Evolutionary conservation across 306 rosid species (phyloP).

Genomic region (Vigna reflexopilosa): DNA sequence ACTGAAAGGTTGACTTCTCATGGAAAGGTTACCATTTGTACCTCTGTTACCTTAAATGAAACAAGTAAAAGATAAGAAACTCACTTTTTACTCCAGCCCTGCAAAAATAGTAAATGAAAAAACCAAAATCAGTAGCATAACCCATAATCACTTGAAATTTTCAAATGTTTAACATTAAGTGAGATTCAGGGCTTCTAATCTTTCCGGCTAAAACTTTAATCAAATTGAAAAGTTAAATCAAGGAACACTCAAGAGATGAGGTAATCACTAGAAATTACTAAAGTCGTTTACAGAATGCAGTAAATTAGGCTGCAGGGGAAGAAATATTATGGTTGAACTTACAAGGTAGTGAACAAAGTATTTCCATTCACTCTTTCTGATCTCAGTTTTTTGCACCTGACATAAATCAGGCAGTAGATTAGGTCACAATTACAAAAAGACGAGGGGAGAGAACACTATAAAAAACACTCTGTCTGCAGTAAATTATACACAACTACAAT

Average conservation of each 20-base stretch:
- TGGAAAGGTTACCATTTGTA: constrained; percentile 11
- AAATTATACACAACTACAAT: constrained; percentile 12
- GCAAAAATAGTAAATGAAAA: constrained; percentile 62
- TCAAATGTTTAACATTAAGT: constrained; percentile 20
- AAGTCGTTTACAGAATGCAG: constrained; percentile 2
- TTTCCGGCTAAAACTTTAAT: constrained; percentile 28
- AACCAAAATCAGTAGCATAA: constrained; percentile 39
- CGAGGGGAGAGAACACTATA: neutral
- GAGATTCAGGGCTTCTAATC: constrained; percentile 32
- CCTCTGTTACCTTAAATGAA: constrained; percentile 39
- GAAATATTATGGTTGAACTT: constrained; percentile 51
- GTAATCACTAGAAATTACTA: constrained; percentile 16
- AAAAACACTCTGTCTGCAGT: neutral
- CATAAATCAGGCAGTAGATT: constrained; percentile 38
- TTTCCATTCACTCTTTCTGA: constrained; percentile 84
- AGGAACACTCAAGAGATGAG: neutral
- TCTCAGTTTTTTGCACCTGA: constrained; percentile 91
- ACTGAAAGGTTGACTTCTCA: constrained; percentile 19
- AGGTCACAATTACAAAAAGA: neutral
- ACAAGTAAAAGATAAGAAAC: constrained; percentile 50
- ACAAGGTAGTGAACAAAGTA: constrained; percentile 98
- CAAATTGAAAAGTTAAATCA: constrained; percentile 21
- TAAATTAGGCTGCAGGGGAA: neutral
- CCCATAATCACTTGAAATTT: constrained; percentile 33
- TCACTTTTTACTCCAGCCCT: constrained; percentile 99